These are phyloP conservation scores for Colletotrichum scovillei DNA, from an alignment of 2,329 filamentous ascomycete genomes.

Conservation along the genomic window DNA sequence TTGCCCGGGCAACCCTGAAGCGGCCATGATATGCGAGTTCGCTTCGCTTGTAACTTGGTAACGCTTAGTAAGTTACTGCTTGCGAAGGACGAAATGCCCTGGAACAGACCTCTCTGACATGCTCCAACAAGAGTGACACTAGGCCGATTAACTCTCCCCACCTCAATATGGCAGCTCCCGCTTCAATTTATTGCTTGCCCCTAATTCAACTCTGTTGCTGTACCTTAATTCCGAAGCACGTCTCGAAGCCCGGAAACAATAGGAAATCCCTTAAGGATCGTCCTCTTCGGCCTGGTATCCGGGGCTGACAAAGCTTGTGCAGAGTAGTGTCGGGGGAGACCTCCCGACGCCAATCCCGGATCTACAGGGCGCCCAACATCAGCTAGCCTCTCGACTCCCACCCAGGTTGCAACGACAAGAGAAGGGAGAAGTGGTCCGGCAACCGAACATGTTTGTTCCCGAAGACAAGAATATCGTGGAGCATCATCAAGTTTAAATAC, in stretches of 20 bases:
- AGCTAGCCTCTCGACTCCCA: not conserved
- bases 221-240: conserved; percentile 12
- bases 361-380: no score
- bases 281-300: not conserved
- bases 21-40: conserved; percentile 5
- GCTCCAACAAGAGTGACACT: not conserved
- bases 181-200: conserved; percentile 12
- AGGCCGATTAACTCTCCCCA: not conserved
- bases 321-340: not conserved
- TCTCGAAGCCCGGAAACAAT: not conserved
- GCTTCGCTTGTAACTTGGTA: not conserved
- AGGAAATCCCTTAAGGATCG: not conserved
- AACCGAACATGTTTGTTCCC: not conserved
- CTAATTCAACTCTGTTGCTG: not conserved
- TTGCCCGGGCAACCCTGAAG: conserved; percentile 14
- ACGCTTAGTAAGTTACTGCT: not conserved
- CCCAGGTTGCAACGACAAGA: not conserved
- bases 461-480: not conserved
- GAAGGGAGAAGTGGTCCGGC: not conserved
- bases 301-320: conserved; percentile 8
- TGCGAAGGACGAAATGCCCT: not conserved
- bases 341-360: not conserved
- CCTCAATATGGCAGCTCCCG: conserved; percentile 25
- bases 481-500: conserved; percentile 17
- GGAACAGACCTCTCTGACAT: not conserved